Evolutionary conservation across 1,284 basidiomycete genomes (phyloP).

Genomic region (Ustilago cynodontis): DNA sequence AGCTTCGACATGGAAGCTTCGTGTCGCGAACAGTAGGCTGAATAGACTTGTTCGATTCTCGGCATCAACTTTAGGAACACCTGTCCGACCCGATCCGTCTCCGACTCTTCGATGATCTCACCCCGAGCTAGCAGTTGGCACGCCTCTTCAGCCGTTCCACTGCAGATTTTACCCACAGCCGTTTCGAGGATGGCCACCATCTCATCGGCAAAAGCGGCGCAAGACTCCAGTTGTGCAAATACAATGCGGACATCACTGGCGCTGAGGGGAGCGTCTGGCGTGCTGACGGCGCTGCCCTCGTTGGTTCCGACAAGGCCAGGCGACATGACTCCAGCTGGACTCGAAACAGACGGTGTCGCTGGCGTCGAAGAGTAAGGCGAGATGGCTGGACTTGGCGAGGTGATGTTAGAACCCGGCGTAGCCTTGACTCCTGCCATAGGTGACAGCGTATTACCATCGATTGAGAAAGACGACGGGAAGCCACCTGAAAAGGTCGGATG

Average conservation of each 20-base stretch:
- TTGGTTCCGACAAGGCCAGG: constrained; percentile 3
- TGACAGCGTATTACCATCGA: constrained; percentile 26
- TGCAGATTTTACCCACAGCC: constrained; percentile 63
- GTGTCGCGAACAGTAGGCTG: constrained; percentile 87
- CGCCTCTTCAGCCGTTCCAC: constrained; percentile 36
- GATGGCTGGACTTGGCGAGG: constrained; percentile 2
- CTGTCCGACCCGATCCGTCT: constrained; percentile 78
- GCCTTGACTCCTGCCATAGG: constrained; percentile 11
- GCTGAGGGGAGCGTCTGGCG: constrained; percentile 73
- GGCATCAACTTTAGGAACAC: constrained; percentile 83
- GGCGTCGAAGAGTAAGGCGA: constrained; percentile 26
- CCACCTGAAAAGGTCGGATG: constrained; percentile 19
- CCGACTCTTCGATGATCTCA: constrained; percentile 26
- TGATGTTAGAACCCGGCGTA: constrained; percentile 3
- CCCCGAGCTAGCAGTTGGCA: constrained; percentile 28
- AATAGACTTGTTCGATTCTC: constrained; percentile 82
- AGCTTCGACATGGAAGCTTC: constrained; percentile 79
- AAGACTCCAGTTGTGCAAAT: constrained; percentile 82
- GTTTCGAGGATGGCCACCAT: constrained; percentile 73
- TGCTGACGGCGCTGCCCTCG: constrained; percentile 10
- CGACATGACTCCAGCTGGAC: constrained; percentile 14
- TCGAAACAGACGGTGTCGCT: constrained; percentile 31
- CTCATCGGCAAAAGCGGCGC: constrained; percentile 79
- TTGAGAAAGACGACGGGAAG: constrained; percentile 25
- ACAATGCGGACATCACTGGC: constrained; percentile 79